Evolutionary conservation across 257 asterid genomes (phyloP), one percentile per base, ranked within the genome.

Genomic region (Solanum infundibuliforme): DNA sequence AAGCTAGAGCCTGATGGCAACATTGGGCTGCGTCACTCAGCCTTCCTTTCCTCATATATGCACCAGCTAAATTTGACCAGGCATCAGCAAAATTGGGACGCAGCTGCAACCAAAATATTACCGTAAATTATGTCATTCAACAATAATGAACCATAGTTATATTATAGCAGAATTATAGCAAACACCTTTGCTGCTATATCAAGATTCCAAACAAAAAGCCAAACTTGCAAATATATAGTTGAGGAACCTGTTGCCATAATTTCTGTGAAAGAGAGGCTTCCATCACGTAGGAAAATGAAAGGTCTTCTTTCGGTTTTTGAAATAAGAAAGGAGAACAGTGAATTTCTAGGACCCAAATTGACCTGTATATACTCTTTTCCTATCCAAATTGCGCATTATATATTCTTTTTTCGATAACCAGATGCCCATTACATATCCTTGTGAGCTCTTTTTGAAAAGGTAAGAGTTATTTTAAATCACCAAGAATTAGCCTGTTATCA

Each of bases 11-110:
- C 91, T 97, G 99, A 82, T 98, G 99, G 90, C 99, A 97, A 91
- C 99, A 96, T 90, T 97, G 96, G 31, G 97, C 96, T 75, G 99
- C 99, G 91, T 97, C 99, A 86, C 84, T 92, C 83, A 94, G 92
- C 93, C 99, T 94, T 90, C 98, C 98, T 90, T 94, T 96, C 89
- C 98, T 93, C 98, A 94, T 97, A 91, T 97, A 97, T 86, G 99
- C 99, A 92, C 99, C 94, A 83, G 99, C 98, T 91, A 97, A 90
- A 91, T 97, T 97, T 83, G 99, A 97, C 99, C 99, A 97, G 43
- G 98, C 99, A 93, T 96, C 99, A 85, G 99, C 98, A 92, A 97
- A 97, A 92, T 93, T 97, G 79, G 99, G 99, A 38, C 99, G 99
- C 84, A 97, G 97, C 99, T 97, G 99, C 92, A 91, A 86, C 38